Conservation (phyloP, 2,329 filamentous ascomycete genomes). For the Chaetomium sp. region DNA sequence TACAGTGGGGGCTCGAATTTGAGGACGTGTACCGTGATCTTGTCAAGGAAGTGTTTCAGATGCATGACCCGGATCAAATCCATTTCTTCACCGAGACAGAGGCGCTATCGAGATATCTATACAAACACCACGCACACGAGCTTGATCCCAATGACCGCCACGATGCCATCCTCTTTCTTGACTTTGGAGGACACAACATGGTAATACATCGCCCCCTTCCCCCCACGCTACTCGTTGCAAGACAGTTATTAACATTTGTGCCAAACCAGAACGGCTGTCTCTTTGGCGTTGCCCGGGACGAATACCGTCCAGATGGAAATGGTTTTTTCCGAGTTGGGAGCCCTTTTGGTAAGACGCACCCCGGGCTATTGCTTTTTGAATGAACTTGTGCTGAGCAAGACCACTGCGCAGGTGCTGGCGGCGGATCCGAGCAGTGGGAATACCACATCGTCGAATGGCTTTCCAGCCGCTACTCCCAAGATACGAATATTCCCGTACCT, state of each 20-base stretch:
- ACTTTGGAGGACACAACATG: not conserved
- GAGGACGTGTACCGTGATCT: not conserved
- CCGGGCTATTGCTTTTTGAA: not conserved
- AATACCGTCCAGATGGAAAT: not conserved
- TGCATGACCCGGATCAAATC: not conserved
- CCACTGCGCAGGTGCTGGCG: not conserved
- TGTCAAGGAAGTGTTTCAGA: not conserved
- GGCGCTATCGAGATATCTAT: not conserved
- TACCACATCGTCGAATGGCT: not conserved
- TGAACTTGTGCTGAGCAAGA: not conserved
- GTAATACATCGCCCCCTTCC: not conserved
- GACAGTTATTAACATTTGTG: not conserved
- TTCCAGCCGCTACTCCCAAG: not conserved
- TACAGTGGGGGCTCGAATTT: not conserved
- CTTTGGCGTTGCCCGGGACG: not conserved
- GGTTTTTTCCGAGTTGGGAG: not conserved
- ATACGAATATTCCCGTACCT: not conserved
- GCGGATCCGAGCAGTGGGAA: not conserved
- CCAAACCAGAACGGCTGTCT: not conserved
- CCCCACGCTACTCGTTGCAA: not conserved
- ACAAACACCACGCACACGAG: not conserved
- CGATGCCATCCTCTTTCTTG: not conserved
- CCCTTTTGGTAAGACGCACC: not conserved
- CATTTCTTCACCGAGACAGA: not conserved
- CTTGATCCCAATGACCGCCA: not conserved